Percentiles rank a stretch among this genome's conserved stretches.
Evolutionary conservation across 1,284 basidiomycete species (phyloP).

Genomic region (Filobasidium uniguttulatum): DNA sequence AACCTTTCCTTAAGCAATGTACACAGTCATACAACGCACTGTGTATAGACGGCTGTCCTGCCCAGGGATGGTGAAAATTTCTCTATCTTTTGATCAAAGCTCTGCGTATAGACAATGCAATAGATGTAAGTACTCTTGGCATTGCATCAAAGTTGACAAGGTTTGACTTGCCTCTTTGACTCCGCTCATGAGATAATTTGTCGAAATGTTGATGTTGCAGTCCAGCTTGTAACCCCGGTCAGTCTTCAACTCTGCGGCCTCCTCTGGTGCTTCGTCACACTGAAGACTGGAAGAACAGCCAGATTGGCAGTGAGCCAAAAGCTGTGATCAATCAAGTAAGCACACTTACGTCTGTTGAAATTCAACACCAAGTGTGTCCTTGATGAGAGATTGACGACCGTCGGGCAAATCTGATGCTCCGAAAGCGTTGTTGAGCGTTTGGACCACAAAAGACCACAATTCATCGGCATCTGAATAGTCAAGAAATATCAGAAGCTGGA

Average conservation of each 20-base stretch:
- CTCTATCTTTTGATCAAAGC: slow-evolving; percentile 69
- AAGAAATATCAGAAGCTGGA: neutral
- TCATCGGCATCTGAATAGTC: slow-evolving; percentile 78
- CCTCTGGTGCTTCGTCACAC: slow-evolving; percentile 67
- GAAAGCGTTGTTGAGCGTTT: slow-evolving; percentile 62
- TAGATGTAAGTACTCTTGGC: slow-evolving; percentile 1
- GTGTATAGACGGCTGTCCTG: slow-evolving; percentile 70
- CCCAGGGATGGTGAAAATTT: slow-evolving; percentile 70
- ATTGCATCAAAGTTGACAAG: neutral
- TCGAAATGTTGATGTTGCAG: slow-evolving; percentile 75
- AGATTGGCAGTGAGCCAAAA: neutral
- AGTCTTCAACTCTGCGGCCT: slow-evolving; percentile 48
- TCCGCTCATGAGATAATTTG: slow-evolving; percentile 81
- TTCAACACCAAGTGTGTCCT: slow-evolving; percentile 71
- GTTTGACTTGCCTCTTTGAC: slow-evolving; percentile 63
- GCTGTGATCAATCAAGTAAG: neutral
- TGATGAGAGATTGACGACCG: slow-evolving; percentile 46
- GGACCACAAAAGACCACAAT: slow-evolving; percentile 76
- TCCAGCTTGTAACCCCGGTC: slow-evolving; percentile 80
- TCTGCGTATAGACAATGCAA: too few relatives aligned
- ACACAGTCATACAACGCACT: slow-evolving; percentile 28
- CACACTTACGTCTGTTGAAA: slow-evolving; percentile 64
- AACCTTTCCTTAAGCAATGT: neutral
- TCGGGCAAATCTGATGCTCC: slow-evolving; percentile 46
- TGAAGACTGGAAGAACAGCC: slow-evolving; percentile 47